phyloP scores from a whole-genome alignment of 495 filamentous ascomycete species.

The Trichoderma gamsii region DNA sequence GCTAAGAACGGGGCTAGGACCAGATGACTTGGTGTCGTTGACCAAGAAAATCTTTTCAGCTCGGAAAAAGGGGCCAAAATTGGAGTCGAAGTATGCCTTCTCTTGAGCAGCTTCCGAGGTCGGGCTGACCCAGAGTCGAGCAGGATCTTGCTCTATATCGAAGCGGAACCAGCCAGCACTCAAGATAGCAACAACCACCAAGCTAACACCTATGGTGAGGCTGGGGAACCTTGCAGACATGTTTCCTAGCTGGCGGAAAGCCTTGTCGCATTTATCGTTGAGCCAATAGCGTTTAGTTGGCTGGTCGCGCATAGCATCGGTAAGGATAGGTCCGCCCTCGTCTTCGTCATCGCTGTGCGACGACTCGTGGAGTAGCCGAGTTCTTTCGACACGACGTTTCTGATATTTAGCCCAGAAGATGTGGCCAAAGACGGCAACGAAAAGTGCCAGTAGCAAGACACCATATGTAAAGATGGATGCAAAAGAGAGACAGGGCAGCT shows the following conservation, averaged over 20 bases:
- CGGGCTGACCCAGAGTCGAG: conserved; percentile 90
- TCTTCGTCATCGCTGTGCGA: conserved; percentile 83
- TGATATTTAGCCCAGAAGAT: conserved; percentile 66
- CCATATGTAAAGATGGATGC: conserved; percentile 82
- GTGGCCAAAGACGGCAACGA: conserved; percentile 63
- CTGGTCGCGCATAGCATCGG: conserved; percentile 61
- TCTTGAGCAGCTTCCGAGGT: conserved; percentile 85
- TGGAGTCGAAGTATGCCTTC: conserved; percentile 89
- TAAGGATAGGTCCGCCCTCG: conserved; percentile 70
- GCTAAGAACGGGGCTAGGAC: conserved; percentile 68
- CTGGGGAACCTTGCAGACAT: conserved; percentile 75
- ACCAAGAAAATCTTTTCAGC: conserved; percentile 90
- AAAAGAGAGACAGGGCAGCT: conserved; percentile 86
- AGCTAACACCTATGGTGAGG: conserved; percentile 66
- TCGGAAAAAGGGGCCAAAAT: conserved; percentile 93
- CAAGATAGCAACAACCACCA: conserved; percentile 65
- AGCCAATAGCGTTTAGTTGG: conserved; percentile 67
- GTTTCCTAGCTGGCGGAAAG: conserved; percentile 78
- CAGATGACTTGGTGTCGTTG: conserved; percentile 65
- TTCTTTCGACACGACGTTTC: conserved; percentile 67
- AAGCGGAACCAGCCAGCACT: conserved; percentile 86
- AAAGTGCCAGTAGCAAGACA: conserved; percentile 59
- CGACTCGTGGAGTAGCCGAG: conserved; percentile 79
- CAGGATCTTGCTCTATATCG: conserved; percentile 79
- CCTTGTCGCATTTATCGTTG: conserved; percentile 69